Evolutionary conservation across 2,329 filamentous ascomycete genomes (phyloP), one percentile per base, ranked within the genome.

Genomic region (Pyrenochaeta sp.): DNA sequence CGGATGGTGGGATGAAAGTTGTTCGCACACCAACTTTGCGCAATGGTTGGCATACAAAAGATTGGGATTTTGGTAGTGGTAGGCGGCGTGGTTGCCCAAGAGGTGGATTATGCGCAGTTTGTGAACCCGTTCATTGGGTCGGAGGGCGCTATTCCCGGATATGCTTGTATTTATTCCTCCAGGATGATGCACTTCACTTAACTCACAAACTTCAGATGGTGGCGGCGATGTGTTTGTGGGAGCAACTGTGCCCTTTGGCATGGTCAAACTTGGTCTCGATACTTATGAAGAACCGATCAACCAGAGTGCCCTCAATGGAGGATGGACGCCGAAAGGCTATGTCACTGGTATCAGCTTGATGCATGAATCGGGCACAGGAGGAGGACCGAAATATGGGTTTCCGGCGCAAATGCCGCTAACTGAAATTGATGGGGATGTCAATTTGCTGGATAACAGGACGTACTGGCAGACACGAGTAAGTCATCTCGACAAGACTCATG

Each of bases 101-200:
- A 51, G 28, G 47, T 59, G 9, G 66, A 70, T 20, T 69, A 64
- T 32, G 37, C 65, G 18, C 60, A 66, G 36, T 71, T 60, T 21
- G 76, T 78, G 7, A 76, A 78, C 43, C 67, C 73, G 1, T 72
- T 78, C 30, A 77, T 78, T 14, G 76, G 76, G 6, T 74, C 74
- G 1, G 75, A 77, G 51, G 75, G 76, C 6, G 72, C 35, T n/a
- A 15, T 14, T 13, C 21, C 14, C n/a, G 7, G 18, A 10, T 7
- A 20, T 8, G n/a, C n/a, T n/a, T n/a, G n/a, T n/a, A n/a, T n/a
- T n/a, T n/a, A n/a, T n/a, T n/a, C n/a, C n/a, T n/a, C n/a, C n/a
- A n/a, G n/a, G n/a, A n/a, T n/a, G n/a, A 7, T 23, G 10, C 15
- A 21, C 7, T 11, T 6, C 4, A 6, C 2, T 8, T 22, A 22